Base-by-base conservation (phyloP, 177 flowering plant species). In the Vitis hybrid region DNA sequence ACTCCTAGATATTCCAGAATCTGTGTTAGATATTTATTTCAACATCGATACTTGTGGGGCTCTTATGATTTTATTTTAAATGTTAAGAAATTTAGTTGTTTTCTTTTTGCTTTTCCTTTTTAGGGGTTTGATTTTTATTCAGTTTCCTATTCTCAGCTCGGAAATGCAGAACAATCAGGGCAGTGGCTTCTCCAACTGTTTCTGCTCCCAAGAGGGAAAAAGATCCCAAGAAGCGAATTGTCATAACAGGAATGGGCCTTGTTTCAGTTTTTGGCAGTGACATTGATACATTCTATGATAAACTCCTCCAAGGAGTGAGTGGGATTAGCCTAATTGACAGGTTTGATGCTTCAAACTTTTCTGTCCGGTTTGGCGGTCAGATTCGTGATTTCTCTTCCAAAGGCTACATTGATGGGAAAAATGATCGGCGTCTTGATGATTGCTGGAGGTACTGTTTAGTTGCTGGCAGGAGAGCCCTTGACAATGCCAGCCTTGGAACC, bases 351-450 rank as follows among this genome's bases (percentile, higher is more conserved):
- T 86, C 93, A 2, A 67, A 51, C 14, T 85, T 80, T 68, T 76
- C 91, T 2, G 91, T 87, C 8, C 75, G 91, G 54, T 88, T 88
- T 75, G 94, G 73, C 0, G 94, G 92, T 26, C 92, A 90, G 72
- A 90, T 90, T 15, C 86, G 84, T 11, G 68, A 79, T 68, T 90
- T 90, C 78, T 84, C 92, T 19, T 84, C 92, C 11, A 60, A 71
- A 78, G 92, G 94, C 15, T 90, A 88, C 78, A 85, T 88, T 71
- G 92, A 88, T 71, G 89, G 91, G 62, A 90, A 90, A 75, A 88
- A 82, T 63, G 91, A 88, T 67, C 88, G 94, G 4, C 89, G 92
- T 2, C 88, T 88, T 18, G 92, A 90, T 79, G 89, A 90, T 69
- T 84, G 86, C 77, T 85, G 88, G 92, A 79, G 92, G 70, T 88